Evolutionary conservation across 2,329 filamentous ascomycete genomes (phyloP).

Genomic region (Sclerotinia glacialis): DNA sequence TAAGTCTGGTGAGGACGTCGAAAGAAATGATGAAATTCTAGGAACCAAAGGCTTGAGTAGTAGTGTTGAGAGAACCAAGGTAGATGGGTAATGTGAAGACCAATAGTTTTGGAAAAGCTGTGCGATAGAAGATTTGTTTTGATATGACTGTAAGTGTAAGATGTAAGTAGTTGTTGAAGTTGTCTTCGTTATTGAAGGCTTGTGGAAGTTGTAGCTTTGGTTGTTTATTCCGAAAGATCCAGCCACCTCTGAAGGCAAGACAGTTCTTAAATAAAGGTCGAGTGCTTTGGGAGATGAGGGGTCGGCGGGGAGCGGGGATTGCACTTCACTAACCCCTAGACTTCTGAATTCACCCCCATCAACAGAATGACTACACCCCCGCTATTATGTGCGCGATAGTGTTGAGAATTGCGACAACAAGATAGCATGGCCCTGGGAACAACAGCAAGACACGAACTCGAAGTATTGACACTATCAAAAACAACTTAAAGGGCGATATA

Average conservation of each 20-base stretch:
- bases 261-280: not conserved
- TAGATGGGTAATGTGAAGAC: too few relatives aligned
- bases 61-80: not conserved
- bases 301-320: not conserved
- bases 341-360: not conserved
- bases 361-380: not conserved
- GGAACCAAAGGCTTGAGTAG: not conserved
- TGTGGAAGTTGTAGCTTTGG: not conserved
- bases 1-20: not conserved
- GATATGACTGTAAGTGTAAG: not conserved
- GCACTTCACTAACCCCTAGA: not conserved
- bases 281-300: not conserved
- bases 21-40: not conserved
- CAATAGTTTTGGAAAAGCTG: not conserved
- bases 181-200: not conserved
- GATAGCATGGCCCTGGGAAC: not conserved
- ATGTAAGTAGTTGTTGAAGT: not conserved
- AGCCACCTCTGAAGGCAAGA: too few relatives aligned
- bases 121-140: not conserved
- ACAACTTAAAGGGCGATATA: not conserved
- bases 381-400: not conserved
- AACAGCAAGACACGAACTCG: not conserved
- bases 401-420: not conserved
- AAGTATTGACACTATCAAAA: not conserved
- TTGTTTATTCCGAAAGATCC: not conserved